These are phyloP conservation scores for Casuarina cunninghamiana DNA, from an alignment of 306 rosid species.

Conservation along the genomic window DNA sequence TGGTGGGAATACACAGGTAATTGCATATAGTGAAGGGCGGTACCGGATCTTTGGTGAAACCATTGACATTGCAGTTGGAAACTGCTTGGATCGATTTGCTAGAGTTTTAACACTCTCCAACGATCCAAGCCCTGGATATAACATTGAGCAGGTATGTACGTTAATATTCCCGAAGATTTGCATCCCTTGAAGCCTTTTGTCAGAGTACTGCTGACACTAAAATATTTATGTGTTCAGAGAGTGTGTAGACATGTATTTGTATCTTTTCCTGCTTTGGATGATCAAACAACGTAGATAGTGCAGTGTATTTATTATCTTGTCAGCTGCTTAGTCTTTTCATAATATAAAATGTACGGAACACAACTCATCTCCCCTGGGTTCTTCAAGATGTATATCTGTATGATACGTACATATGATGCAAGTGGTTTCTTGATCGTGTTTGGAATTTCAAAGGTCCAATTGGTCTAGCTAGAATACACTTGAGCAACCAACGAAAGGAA, in stretches of 20 bases:
- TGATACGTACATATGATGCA: not conserved
- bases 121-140: conserved; percentile 89
- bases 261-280: not conserved
- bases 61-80: conserved; percentile 89
- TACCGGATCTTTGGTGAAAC: conserved; percentile 93
- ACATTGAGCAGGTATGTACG: conserved; percentile 79
- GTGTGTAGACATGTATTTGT: not conserved
- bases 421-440: not conserved
- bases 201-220: not conserved
- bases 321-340: not conserved
- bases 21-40: conserved; percentile 90
- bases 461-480: not conserved
- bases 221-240: not conserved
- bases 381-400: not conserved
- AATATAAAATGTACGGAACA: not conserved
- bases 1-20: conserved; percentile 94
- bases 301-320: not conserved
- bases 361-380: not conserved
- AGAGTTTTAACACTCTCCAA: conserved; percentile 79
- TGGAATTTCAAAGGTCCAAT: not conserved
- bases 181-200: not conserved
- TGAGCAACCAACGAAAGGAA: no score
- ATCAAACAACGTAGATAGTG: not conserved
- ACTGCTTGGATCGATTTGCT: conserved; percentile 95
- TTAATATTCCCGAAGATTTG: no score